phyloP scores from a whole-genome alignment of 352 stramenopile genomes.

The Pythium periplocum region DNA sequence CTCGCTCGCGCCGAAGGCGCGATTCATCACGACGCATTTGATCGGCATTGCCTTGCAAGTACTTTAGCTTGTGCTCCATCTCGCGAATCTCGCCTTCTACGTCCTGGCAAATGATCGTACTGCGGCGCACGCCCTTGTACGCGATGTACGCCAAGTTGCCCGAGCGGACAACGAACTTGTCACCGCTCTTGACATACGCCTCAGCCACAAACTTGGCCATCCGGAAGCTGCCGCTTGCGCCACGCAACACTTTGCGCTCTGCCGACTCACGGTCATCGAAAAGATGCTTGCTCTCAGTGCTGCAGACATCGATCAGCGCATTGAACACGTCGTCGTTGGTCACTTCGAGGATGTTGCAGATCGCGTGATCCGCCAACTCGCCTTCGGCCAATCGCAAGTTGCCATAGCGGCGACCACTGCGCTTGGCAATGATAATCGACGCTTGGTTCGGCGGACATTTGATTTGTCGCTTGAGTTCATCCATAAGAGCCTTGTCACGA shows the following conservation, averaged over 20 bases:
- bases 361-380: slow-evolving; percentile 42
- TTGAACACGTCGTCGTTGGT: slow-evolving; percentile 79
- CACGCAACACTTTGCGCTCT: slow-evolving; percentile 47
- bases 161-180: slow-evolving; percentile 73
- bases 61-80: slow-evolving; percentile 43
- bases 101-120: slow-evolving; percentile 72
- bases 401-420: slow-evolving; percentile 40
- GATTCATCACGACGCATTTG: slow-evolving; percentile 49
- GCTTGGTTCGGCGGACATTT: slow-evolving; percentile 66
- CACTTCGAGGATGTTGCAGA: slow-evolving; percentile 76
- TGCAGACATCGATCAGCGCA: slow-evolving; percentile 71
- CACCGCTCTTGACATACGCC: slow-evolving; percentile 60
- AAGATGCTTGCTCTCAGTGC: slow-evolving; percentile 68
- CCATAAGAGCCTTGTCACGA: slow-evolving; percentile 66
- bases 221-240: slow-evolving; percentile 48
- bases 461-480: slow-evolving; percentile 64
- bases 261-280: slow-evolving; percentile 56
- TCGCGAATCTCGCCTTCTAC: slow-evolving; percentile 60
- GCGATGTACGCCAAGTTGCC: slow-evolving; percentile 81
- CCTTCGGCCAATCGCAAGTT: slow-evolving; percentile 57
- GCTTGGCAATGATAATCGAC: slow-evolving; percentile 77
- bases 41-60: slow-evolving; percentile 38
- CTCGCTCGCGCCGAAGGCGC: slow-evolving; percentile 33
- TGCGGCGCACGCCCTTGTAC: slow-evolving; percentile 56
- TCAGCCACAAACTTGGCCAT: slow-evolving; percentile 66